Evolutionary conservation across 2,329 filamentous ascomycete species (phyloP), one percentile per base, ranked within the genome.

Genomic region (Hypoxylon sp.): DNA sequence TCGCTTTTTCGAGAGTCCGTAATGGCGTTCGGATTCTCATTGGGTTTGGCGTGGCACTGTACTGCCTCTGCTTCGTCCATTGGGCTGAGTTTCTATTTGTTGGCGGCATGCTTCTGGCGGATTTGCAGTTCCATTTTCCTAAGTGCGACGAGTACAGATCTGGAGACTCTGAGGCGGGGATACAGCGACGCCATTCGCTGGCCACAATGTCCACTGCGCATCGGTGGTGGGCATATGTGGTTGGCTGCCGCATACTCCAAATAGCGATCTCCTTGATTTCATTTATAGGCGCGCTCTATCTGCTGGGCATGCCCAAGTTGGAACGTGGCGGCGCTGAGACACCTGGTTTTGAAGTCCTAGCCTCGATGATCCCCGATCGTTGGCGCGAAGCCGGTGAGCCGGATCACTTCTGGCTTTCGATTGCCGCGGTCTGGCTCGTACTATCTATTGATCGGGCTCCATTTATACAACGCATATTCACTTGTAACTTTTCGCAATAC

Each of bases 41-140:
- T 24, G 54, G 67, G 3, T 14, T 67, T 0, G 59, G 52, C 3
- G 52, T 77, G 8, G 72, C 72, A 0, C 33, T 67, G 19, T 79
- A 76, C 39, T 73, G 74, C 8, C 51, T 75, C 14, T 74, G 61
- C 58, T 74, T 67, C 44, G 67, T 72, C 14, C 74, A 75, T 63
- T 79, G 76, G 75, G 68, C 70, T 3, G 52, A 74, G 3, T 76
- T 76, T 14, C 64, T 80, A 1, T 80, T 80, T 42, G 14, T 79
- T 0, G 60, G 70, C 0, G 78, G 78, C 19, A 78, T 80, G 78
- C 61, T 79, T 9, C 37, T 76, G 19, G 79, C 77, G 47, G 78
- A 79, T 42, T 13, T 75, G 14, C 72, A 72, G 55, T 73, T 78
- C 29, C 62, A 68, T 55, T 31, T 75, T 4, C 70, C 73, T n/a